Evolutionary conservation across 2,329 filamentous ascomycete species (phyloP).

Genomic region (Ustulina deusta): DNA sequence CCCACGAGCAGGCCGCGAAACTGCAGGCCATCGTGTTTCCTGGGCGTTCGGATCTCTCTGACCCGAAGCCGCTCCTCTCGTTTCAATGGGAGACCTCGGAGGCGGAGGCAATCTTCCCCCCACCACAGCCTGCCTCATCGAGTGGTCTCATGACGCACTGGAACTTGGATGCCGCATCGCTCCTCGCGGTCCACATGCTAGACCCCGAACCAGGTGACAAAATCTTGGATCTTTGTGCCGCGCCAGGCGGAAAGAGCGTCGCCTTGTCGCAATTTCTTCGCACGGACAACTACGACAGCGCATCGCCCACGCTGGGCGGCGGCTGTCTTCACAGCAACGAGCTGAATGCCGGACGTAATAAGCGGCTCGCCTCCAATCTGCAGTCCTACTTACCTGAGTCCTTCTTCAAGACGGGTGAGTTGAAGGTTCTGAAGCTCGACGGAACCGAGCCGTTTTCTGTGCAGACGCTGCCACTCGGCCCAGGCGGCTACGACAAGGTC

Average conservation of each 20-base stretch:
- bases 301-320: conserved; percentile 40
- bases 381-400: conserved; percentile 44
- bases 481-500: conserved; percentile 55
- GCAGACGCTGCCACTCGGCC: conserved; percentile 47
- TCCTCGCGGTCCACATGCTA: conserved; percentile 50
- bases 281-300: conserved; percentile 30
- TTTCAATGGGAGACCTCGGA: conserved; percentile 40
- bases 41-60: not conserved
- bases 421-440: conserved; percentile 46
- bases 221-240: conserved; percentile 56
- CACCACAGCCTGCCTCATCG: conserved; percentile 39
- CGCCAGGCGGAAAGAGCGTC: conserved; percentile 45
- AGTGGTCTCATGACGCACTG: conserved; percentile 47
- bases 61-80: conserved; percentile 23
- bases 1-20: conserved; percentile 33
- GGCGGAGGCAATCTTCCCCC: conserved; percentile 43
- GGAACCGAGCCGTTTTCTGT: conserved; percentile 45
- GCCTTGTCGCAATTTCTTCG: conserved; percentile 45
- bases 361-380: conserved; percentile 49
- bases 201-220: conserved; percentile 52
- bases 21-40: conserved; percentile 40
- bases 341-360: conserved; percentile 49
- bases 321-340: conserved; percentile 56
- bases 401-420: conserved; percentile 42
- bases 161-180: conserved; percentile 50